Evolutionary conservation across 2,329 filamentous ascomycete genomes (phyloP).

Genomic region (Cladosporium sp.): DNA sequence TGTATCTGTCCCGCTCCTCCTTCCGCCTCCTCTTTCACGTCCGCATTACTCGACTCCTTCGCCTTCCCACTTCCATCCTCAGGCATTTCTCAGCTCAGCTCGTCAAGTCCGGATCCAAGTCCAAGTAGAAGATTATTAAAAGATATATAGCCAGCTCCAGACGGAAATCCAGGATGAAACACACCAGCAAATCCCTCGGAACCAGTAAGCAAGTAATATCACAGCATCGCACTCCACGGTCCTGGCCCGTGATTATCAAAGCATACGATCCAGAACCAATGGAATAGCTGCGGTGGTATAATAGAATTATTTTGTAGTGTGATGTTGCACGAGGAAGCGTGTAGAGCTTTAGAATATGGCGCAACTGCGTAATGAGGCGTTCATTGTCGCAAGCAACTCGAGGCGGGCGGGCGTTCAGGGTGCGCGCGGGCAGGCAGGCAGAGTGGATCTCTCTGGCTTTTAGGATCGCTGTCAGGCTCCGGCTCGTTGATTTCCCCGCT

Average conservation of each 20-base stretch:
- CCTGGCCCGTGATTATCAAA: neutral
- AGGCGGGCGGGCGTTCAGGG: neutral
- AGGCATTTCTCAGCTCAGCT: constrained; percentile 4
- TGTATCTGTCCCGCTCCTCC: neutral
- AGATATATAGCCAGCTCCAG: neutral
- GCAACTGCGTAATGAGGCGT: neutral
- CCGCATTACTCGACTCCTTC: constrained; percentile 5
- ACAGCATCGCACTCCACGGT: neutral
- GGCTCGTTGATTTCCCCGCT: neutral
- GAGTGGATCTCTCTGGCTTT: too few relatives aligned
- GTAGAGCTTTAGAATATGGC: neutral
- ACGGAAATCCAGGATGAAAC: neutral
- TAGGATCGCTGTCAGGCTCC: too few relatives aligned
- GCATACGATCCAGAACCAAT: too few relatives aligned
- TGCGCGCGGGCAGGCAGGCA: neutral
- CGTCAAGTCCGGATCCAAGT: neutral
- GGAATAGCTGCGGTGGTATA: too few relatives aligned
- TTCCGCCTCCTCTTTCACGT: neutral
- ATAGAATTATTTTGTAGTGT: neutral
- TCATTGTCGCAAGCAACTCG: neutral
- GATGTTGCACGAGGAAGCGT: neutral
- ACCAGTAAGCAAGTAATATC: neutral
- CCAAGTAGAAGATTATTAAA: neutral
- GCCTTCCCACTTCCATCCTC: constrained; percentile 1
- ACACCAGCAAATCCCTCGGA: neutral